A percentile compares a stretch with the other conserved stretches of the same genome.
phyloP scores from a whole-genome alignment of 169 alveolate genomes.

The Besnoitia besnoiti region DNA sequence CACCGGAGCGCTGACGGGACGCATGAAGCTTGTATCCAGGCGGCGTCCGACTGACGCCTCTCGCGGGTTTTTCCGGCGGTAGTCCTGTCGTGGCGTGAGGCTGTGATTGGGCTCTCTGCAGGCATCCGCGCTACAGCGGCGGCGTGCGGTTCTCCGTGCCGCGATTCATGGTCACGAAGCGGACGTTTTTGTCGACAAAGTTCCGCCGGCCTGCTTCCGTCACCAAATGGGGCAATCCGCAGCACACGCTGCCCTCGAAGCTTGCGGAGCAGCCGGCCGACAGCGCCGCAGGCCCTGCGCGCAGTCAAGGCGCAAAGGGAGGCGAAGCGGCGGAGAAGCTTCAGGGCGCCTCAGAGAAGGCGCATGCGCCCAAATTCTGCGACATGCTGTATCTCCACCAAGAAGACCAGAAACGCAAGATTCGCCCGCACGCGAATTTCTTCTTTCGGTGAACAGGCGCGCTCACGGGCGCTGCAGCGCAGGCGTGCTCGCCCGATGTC shows the following conservation, averaged over 20 bases:
- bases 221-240: slow-evolving; percentile 61
- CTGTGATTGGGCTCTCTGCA: slow-evolving; percentile 1
- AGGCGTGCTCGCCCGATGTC: too few relatives aligned
- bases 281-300: neutral
- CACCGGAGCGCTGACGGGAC: neutral
- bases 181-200: slow-evolving; percentile 13
- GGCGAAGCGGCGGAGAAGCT: neutral
- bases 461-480: too few relatives aligned
- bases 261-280: neutral
- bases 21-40: too few relatives aligned
- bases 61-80: too few relatives aligned
- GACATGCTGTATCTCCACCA: slow-evolving; percentile 35
- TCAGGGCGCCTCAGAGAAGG: neutral
- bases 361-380: slow-evolving; percentile 19
- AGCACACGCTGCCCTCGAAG: neutral
- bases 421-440: slow-evolving; percentile 28
- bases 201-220: slow-evolving; percentile 37
- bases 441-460: neutral
- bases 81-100: too few relatives aligned
- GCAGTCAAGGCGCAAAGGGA: neutral
- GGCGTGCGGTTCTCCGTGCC: slow-evolving; percentile 53
- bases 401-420: neutral
- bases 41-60: too few relatives aligned
- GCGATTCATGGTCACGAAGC: slow-evolving; percentile 45
- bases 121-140: slow-evolving; percentile 52